Evolutionary conservation across 495 filamentous ascomycete species (phyloP), one percentile per base, ranked within the genome.

Genomic region (Aspergillus sparsus): DNA sequence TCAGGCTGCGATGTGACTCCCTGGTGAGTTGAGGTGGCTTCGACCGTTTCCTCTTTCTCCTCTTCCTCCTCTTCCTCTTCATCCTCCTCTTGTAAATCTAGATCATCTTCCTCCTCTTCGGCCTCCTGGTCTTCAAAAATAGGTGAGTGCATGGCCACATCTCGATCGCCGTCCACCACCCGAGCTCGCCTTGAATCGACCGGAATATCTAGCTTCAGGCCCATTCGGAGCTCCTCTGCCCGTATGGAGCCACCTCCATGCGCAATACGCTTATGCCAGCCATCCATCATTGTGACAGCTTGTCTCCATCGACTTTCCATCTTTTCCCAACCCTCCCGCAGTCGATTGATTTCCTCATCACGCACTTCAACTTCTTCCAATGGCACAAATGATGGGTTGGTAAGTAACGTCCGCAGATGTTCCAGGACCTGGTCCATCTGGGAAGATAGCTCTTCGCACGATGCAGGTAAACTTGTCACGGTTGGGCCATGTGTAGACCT

Each of bases 381-480:
- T 0, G 94, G 90, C 34, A 97, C 94, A 72, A 98, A 98, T 8
- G 90, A 93, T 6, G 94, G 94, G 62, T 97, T 97, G 10, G 93
- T 96, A 32, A 98, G 78, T 37, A 98, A 79, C 5, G 81, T 89
- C 61, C 87, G 83, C 49, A 98, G 78, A 62, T 94, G 90, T 52
- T 89, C 85, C 57, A 98, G 79, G 2, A 93, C 85, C 4, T 71
- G 72, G 31, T 91, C 86, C 73, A 96, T 82, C 55, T 93, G 88
- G 7, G 69, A 62, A 0, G 89, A 84, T 44, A 98, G 75, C 31
- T 87, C 85, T 49, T 91, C 89, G 68, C 87, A 91, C 32, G 85
- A 88, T 4, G 85, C 68, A 47, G 78, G 76, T 41, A 78, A 70
- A n/a, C 66, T 65, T 54, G 71, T 71, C n/a, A 77, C 76, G 0